Conservation (phyloP, 306 rosid species). For the Trifolium pratense region DNA sequence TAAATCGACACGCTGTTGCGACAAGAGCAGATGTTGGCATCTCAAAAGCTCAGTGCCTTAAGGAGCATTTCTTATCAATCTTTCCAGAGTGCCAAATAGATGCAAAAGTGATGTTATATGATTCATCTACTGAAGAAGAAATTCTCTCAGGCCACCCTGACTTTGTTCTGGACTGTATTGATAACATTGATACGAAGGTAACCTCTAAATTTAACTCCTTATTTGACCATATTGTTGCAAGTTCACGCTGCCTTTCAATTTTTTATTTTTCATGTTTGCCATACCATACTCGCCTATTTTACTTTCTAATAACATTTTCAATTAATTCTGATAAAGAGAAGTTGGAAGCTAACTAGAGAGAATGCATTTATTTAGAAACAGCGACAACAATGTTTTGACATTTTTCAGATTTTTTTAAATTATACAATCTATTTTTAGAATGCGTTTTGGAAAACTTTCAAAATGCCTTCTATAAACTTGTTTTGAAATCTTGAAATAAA, state of each 20-base stretch:
- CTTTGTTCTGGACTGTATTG: slow-evolving; percentile 92
- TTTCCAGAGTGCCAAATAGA: slow-evolving; percentile 91
- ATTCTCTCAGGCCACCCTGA: slow-evolving; percentile 90
- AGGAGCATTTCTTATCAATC: slow-evolving; percentile 83
- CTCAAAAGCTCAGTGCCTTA: slow-evolving; percentile 92
- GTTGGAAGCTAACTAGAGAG: neutral
- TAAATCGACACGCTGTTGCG: slow-evolving; percentile 98
- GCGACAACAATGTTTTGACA: no score
- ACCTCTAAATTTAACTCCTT: slow-evolving; percentile 26
- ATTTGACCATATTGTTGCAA: slow-evolving; percentile 21
- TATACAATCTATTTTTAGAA: neutral
- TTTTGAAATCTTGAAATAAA: no score
- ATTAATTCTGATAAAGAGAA: no score
- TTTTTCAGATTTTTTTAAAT: neutral
- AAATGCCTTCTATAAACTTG: no score
- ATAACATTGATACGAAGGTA: slow-evolving; percentile 97
- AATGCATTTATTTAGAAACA: no score
- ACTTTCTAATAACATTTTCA: neutral
- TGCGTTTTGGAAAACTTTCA: no score
- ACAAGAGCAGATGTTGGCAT: slow-evolving; percentile 98
- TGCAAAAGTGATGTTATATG: slow-evolving; percentile 83
- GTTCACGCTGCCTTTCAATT: slow-evolving; percentile 1
- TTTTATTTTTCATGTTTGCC: neutral
- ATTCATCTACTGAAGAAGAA: slow-evolving; percentile 90
- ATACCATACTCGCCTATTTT: neutral